These are phyloP conservation scores for Oxyria digyna DNA, from an alignment of 148 eudicot species.

Conservation along the genomic window DNA sequence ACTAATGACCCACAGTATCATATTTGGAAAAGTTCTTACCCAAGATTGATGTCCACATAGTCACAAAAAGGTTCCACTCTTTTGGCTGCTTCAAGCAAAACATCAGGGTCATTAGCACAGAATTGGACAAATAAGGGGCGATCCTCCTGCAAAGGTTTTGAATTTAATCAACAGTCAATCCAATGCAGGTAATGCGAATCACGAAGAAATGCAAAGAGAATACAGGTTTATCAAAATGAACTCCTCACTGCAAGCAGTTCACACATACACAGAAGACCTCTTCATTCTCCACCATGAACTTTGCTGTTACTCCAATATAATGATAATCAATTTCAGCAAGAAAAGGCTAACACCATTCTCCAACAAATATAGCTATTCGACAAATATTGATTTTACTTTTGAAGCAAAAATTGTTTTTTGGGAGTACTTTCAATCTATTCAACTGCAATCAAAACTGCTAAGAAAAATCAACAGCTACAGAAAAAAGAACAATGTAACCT, in stretches of 20 bases:
- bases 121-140: conserved; percentile 94
- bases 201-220: too few species aligned
- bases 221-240: neutral
- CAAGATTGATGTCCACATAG: conserved; percentile 91
- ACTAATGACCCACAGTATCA: neutral
- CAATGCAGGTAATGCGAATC: neutral
- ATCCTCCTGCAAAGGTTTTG: conserved; percentile 52
- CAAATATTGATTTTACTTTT: too few species aligned
- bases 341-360: too few species aligned
- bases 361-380: neutral
- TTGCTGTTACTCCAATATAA: neutral
- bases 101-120: conserved; percentile 94
- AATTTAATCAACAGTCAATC: neutral
- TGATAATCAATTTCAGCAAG: too few species aligned
- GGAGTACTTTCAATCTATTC: neutral
- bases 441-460: neutral
- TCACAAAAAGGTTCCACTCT: conserved; percentile 81
- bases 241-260: neutral
- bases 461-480: neutral
- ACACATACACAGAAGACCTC: neutral
- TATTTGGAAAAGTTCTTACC: conserved; percentile 29
- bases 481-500: too few species aligned
- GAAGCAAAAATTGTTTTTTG: neutral
- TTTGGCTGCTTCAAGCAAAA: conserved; percentile 74
- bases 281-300: neutral